Evolutionary conservation across 192 early-diverging fungal species (phyloP).

Genomic region (Ambispora gerdemannii): DNA sequence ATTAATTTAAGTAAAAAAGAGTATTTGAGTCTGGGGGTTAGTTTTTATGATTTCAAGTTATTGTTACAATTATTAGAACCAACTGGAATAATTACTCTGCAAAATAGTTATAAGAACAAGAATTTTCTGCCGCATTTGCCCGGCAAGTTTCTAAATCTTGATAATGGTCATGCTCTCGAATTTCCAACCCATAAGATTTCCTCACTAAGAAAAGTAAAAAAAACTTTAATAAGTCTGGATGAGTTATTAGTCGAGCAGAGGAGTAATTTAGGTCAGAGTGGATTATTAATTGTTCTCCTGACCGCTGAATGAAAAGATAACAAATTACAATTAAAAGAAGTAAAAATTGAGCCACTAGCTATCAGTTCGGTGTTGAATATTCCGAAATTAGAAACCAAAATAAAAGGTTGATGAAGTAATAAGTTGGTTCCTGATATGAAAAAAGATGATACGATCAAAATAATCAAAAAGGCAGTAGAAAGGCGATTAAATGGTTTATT

Average conservation of each 20-base stretch:
- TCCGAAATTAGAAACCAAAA: constrained; percentile 11
- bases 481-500: constrained; percentile 4
- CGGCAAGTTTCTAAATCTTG: background rate
- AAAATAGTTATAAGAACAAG: constrained; percentile 15
- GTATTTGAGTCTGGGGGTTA: background rate
- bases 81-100: background rate
- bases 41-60: background rate
- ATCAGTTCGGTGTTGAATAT: background rate
- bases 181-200: background rate
- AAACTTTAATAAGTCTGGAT: constrained; percentile 8
- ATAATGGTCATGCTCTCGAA: background rate
- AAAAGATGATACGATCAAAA: constrained; percentile 7
- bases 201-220: background rate
- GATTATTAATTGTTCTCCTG: background rate
- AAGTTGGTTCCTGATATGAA: constrained; percentile 1
- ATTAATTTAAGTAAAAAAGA: constrained; percentile 9
- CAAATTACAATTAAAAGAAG: constrained; percentile 15
- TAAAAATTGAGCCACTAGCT: background rate
- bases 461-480: constrained; percentile 3
- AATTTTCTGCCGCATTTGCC: constrained; percentile 8
- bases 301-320: constrained; percentile 5
- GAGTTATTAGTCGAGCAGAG: constrained; percentile 15
- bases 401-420: constrained; percentile 4
- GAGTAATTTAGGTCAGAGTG: constrained; percentile 2
- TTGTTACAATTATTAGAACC: background rate